These are phyloP conservation scores for Lomentospora prolificans DNA, from an alignment of 2,329 filamentous ascomycete species.

Conservation along the genomic window DNA sequence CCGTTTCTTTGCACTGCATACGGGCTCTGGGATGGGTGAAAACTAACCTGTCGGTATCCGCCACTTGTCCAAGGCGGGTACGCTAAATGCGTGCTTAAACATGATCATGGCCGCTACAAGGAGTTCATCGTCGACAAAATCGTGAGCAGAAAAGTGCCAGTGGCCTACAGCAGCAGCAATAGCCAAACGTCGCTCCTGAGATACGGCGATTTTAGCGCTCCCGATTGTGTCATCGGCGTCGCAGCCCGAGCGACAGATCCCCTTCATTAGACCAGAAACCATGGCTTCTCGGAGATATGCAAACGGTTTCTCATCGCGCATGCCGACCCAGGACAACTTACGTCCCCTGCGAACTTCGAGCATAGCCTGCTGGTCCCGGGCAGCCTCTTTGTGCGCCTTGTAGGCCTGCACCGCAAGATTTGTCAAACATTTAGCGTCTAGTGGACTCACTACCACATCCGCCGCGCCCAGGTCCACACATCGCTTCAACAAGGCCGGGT, in stretches of 20 bases:
- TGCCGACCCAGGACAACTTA: slow-evolving; percentile 86
- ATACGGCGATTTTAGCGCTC: slow-evolving; percentile 58
- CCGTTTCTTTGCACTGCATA: too few species aligned
- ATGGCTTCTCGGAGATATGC: slow-evolving; percentile 85
- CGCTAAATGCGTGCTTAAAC: slow-evolving; percentile 75
- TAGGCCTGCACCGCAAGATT: slow-evolving; percentile 77
- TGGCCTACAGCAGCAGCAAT: slow-evolving; percentile 62
- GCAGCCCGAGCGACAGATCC: slow-evolving; percentile 66
- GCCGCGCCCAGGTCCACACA: slow-evolving; percentile 80
- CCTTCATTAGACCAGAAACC: slow-evolving; percentile 83
- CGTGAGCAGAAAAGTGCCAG: slow-evolving; percentile 86
- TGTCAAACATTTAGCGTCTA: slow-evolving; percentile 64
- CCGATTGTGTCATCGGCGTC: slow-evolving; percentile 52
- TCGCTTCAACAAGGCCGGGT: slow-evolving; percentile 44
- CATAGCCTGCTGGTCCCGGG: slow-evolving; percentile 62
- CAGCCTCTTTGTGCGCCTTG: slow-evolving; percentile 66
- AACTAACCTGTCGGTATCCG: slow-evolving; percentile 63
- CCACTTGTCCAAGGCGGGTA: slow-evolving; percentile 76
- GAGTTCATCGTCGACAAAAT: slow-evolving; percentile 83
- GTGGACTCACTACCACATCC: slow-evolving; percentile 74
- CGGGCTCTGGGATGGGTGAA: too few species aligned
- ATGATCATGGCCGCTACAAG: slow-evolving; percentile 78
- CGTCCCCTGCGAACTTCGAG: slow-evolving; percentile 63
- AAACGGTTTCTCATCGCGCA: slow-evolving; percentile 77
- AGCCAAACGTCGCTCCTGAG: slow-evolving; percentile 51